These are phyloP conservation scores for Torulaspora indica DNA, from an alignment of 805 yeast species.

Conservation along the genomic window DNA sequence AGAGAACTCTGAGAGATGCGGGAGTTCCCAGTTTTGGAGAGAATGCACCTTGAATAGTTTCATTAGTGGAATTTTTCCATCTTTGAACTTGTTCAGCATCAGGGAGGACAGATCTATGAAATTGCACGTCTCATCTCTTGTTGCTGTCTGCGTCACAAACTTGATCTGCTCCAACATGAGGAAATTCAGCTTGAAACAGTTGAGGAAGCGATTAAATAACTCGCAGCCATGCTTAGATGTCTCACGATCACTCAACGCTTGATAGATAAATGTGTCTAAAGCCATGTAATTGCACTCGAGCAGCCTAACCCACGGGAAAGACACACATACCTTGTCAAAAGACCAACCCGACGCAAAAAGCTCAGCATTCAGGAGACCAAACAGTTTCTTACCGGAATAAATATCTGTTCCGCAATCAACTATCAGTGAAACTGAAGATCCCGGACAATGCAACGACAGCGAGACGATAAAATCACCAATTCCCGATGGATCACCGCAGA, in stretches of 20 bases:
- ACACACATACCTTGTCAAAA: neutral
- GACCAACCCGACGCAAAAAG: conserved; percentile 3
- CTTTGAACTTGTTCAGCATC: conserved; percentile 17
- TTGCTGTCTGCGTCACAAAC: conserved; percentile 11
- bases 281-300: conserved; percentile 22
- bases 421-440: conserved; percentile 1
- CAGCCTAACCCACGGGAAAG: conserved; percentile 14
- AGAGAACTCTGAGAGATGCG: conserved; percentile 18
- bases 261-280: conserved; percentile 21
- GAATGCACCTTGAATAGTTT: conserved; percentile 25
- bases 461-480: conserved; percentile 1
- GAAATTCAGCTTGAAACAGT: conserved; percentile 9
- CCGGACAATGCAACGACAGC: neutral
- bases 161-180: conserved; percentile 16
- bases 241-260: neutral
- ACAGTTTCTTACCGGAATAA: conserved; percentile 9
- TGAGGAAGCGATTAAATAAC: conserved; percentile 14
- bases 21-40: conserved; percentile 26
- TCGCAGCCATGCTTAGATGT: neutral
- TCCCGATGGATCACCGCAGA: conserved; percentile 4
- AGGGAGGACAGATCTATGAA: conserved; percentile 22
- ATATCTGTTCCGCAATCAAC: conserved; percentile 5
- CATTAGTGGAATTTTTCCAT: conserved; percentile 12
- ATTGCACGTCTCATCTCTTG: conserved; percentile 19
- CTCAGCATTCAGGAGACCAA: conserved; percentile 17